Conservation (phyloP, 169 alveolate species). For the Cryptosporidium canis region DNA sequence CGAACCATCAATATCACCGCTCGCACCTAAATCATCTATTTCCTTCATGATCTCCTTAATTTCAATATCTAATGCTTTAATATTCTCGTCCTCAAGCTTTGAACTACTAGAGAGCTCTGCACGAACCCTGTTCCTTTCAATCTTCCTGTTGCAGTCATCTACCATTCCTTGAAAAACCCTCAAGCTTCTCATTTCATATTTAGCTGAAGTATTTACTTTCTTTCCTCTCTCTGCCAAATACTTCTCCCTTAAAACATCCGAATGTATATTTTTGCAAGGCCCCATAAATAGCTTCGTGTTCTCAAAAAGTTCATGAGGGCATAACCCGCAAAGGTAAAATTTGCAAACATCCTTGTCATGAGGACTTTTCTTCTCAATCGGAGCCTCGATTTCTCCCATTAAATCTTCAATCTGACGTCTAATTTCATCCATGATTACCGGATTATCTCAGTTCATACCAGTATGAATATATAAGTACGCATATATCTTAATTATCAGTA, state of each 20-base stretch:
- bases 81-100: conserved; percentile 67
- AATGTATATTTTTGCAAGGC: conserved; percentile 81
- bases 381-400: conserved; percentile 85
- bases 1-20: conserved; percentile 82
- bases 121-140: conserved; percentile 71
- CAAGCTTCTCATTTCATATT: conserved; percentile 81
- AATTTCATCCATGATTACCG: conserved; percentile 80
- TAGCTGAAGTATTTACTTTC: conserved; percentile 72
- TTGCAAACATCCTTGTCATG: conserved; percentile 84
- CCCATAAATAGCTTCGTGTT: conserved; percentile 86
- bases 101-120: conserved; percentile 62
- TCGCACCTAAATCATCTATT: conserved; percentile 75
- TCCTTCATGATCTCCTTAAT: conserved; percentile 65
- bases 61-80: conserved; percentile 21
- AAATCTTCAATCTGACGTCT: conserved; percentile 82
- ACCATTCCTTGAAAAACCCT: conserved; percentile 80
- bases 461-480: background rate
- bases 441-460: background rate
- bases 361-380: conserved; percentile 78
- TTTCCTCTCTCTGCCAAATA: conserved; percentile 73
- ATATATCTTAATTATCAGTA: background rate
- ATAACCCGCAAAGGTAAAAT: conserved; percentile 82
- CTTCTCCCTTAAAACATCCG: conserved; percentile 79
- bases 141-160: conserved; percentile 82
- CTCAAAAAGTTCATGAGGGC: conserved; percentile 87